Evolutionary conservation across 176 grass and related monocot species (phyloP), one percentile per base, ranked within the genome.

Genomic region (Alopecurus myosuroides): DNA sequence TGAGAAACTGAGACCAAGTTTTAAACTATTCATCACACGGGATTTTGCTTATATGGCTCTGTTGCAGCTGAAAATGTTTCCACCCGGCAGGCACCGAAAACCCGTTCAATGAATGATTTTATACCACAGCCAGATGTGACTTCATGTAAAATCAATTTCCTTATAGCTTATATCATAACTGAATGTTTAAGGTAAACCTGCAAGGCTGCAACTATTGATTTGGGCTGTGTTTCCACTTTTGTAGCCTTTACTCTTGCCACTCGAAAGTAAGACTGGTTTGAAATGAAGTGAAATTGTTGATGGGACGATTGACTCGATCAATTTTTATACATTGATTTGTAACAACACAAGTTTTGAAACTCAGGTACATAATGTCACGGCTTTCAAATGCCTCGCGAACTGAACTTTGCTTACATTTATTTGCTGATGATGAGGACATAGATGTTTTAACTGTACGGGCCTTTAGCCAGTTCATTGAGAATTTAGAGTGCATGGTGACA

Each of bases 251-350:
- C 49, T 55, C 48, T 53, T 76, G 46, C 15, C 72, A 53, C 73
- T 76, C 18, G 48, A 55, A 53, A 53, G 74, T 76, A 76, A 53
- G 74, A 76, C 49, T 31, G 74, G 48, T 60, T n/a, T 61, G 3
- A 63, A 79, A 79, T 63, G 77, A 46, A 79, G 77, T 45, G 56
- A 79, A 79, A 46, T 79, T 79, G 14, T 79, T 79, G 56, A 79
- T 63, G 77, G 23, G 39, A 79, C 63, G 77, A 79, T 63, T 79
- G 36, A 79, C 39, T 79, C 37, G 56, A 79, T 78, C 77, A 63
- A 46, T 45, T 79, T 23, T 45, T 78, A 79, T 79, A 44, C 37
- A 79, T 63, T 79, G 39, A 63, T 25, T 45, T 63, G 76, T 5
- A 78, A 61, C 37, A 63, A 2, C 77, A 63, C 77, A 65, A 30